Evolutionary conservation across 345 rosid genomes (phyloP).

Genomic region (Citrus inodora): DNA sequence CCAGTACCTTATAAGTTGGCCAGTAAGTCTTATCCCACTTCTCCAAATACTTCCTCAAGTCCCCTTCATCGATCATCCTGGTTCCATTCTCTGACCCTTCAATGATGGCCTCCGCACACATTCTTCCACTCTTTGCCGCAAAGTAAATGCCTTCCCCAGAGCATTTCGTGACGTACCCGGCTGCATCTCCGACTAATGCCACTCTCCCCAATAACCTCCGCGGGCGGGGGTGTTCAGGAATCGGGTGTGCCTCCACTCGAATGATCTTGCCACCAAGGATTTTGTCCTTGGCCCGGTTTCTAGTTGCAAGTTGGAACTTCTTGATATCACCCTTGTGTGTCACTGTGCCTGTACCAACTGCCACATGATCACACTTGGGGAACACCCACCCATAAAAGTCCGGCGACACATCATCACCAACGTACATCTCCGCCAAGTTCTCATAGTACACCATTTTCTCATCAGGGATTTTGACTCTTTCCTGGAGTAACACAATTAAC

Average conservation of each 20-base stretch:
- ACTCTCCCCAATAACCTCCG: conserved; percentile 65
- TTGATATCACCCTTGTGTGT: conserved; percentile 93
- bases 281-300: conserved; percentile 89
- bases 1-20: conserved; percentile 91
- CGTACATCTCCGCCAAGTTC: conserved; percentile 91
- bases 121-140: conserved; percentile 92
- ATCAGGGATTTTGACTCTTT: conserved; percentile 74
- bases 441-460: conserved; percentile 90
- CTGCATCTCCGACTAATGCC: conserved; percentile 84
- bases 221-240: conserved; percentile 87
- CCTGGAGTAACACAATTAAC: conserved; percentile 35
- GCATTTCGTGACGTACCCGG: conserved; percentile 91
- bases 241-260: conserved; percentile 89
- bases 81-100: conserved; percentile 81
- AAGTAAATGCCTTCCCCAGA: conserved; percentile 91
- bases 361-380: conserved; percentile 96
- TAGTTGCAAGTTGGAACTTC: conserved; percentile 79
- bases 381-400: conserved; percentile 97
- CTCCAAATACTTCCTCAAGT: conserved; percentile 88
- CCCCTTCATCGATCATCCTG: conserved; percentile 85
- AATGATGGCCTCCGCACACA: conserved; percentile 90
- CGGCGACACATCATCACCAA: conserved; percentile 91
- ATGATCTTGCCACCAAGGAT: conserved; percentile 86
- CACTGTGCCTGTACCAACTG: conserved; percentile 92
- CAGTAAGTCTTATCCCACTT: conserved; percentile 94